These are phyloP conservation scores for Calvatia gigantea DNA, from an alignment of 768 basidiomycete species.

Conservation along the genomic window DNA sequence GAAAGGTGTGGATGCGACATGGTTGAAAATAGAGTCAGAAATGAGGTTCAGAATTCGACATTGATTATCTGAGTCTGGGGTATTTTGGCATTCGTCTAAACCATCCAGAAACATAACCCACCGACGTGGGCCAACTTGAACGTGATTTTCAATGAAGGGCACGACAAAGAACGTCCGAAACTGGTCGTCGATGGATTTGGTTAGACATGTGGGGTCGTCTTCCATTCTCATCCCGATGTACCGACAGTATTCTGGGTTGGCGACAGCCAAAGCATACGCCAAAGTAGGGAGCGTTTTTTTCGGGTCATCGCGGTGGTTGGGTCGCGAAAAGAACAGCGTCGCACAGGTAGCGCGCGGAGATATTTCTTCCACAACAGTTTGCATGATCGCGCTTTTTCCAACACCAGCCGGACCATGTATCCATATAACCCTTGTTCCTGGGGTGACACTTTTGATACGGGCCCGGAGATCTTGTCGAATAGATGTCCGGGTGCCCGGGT, in stretches of 20 bases:
- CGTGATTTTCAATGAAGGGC: not conserved
- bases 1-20: too few species aligned
- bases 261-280: not conserved
- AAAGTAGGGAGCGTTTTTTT: not conserved
- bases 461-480: not conserved
- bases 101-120: not conserved
- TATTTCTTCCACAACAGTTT: not conserved
- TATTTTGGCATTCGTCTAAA: not conserved
- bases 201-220: not conserved
- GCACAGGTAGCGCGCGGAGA: not conserved
- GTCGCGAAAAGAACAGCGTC: not conserved
- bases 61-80: not conserved
- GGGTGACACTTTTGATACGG: not conserved
- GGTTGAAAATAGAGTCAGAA: too few species aligned
- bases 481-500: not conserved
- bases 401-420: not conserved
- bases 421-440: not conserved
- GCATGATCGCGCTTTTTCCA: not conserved
- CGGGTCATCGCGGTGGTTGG: not conserved
- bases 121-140: not conserved
- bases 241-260: too few species aligned
- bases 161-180: not conserved
- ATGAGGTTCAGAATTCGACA: not conserved
- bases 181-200: not conserved
- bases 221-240: not conserved